Conservation (phyloP, 2,329 filamentous ascomycete species). For the Ophiocordyceps unilateralis region DNA sequence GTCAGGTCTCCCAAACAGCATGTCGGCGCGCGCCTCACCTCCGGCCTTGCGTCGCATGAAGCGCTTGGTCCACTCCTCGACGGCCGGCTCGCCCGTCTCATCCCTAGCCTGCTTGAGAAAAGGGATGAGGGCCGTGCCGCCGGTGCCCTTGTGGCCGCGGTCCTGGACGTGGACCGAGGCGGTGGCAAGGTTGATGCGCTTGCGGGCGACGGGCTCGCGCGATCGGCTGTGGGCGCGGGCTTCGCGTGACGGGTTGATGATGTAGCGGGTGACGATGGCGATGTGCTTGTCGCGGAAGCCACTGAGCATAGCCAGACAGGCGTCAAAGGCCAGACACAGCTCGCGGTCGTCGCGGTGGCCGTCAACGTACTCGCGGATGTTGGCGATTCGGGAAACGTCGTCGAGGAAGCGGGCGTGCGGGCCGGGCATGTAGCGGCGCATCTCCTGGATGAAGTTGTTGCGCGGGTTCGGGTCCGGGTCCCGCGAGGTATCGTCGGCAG, state of each 20-base stretch:
- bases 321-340: slow-evolving; percentile 72
- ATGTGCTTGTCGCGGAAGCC: slow-evolving; percentile 84
- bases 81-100: slow-evolving; percentile 84
- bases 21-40: slow-evolving; percentile 33
- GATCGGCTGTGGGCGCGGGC: slow-evolving; percentile 46
- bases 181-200: slow-evolving; percentile 43
- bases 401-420: slow-evolving; percentile 78
- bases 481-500: slow-evolving; percentile 22
- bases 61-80: slow-evolving; percentile 43
- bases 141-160: slow-evolving; percentile 66
- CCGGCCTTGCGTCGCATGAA: slow-evolving; percentile 38
- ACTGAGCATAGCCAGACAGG: slow-evolving; percentile 56
- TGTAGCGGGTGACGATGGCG: slow-evolving; percentile 88
- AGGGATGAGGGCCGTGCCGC: slow-evolving; percentile 82
- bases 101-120: slow-evolving; percentile 95
- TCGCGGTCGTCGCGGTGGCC: slow-evolving; percentile 39
- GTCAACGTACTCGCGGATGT: slow-evolving; percentile 73
- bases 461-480: slow-evolving; percentile 24
- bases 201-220: slow-evolving; percentile 27
- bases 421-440: slow-evolving; percentile 95
- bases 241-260: slow-evolving; percentile 74
- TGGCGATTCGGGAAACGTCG: slow-evolving; percentile 62
- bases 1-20: slow-evolving; percentile 38
- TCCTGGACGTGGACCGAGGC: slow-evolving; percentile 31
- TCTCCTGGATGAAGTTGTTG: slow-evolving; percentile 81